These are phyloP conservation scores for Suillus clintonianus DNA, from an alignment of 768 basidiomycete genomes.

Conservation along the genomic window DNA sequence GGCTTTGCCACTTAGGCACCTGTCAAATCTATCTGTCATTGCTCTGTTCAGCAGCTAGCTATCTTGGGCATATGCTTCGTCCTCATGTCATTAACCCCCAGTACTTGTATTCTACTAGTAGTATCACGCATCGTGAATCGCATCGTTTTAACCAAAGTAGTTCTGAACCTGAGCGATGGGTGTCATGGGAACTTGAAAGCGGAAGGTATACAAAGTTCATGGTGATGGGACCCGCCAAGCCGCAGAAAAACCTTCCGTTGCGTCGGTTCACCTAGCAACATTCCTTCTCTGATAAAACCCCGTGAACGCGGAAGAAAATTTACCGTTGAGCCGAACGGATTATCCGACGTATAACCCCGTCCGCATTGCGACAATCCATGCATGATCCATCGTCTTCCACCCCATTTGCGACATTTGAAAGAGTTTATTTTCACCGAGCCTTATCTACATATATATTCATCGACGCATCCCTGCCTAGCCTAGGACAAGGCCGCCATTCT, in stretches of 20 bases:
- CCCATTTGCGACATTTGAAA: neutral
- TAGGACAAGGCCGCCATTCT: neutral
- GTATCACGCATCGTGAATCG: neutral
- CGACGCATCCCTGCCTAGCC: neutral
- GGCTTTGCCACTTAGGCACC: neutral
- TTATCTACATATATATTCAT: neutral
- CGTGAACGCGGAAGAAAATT: neutral
- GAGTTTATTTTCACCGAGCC: neutral
- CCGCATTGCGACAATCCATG: neutral
- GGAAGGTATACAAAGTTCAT: neutral
- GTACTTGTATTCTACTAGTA: conserved; percentile 24
- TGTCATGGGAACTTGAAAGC: neutral
- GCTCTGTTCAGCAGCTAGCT: neutral
- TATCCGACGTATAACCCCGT: neutral
- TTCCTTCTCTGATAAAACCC: neutral
- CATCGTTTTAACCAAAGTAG: neutral
- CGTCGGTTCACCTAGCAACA: neutral
- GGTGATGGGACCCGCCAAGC: neutral
- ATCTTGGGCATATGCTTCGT: neutral
- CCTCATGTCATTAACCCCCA: neutral
- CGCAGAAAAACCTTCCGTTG: neutral
- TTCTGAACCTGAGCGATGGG: neutral
- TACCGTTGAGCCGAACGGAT: neutral
- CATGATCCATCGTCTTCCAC: neutral
- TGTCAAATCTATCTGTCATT: neutral